Evolutionary conservation across 176 grass and related monocot species (phyloP).

Genomic region (Juncus effusus): DNA sequence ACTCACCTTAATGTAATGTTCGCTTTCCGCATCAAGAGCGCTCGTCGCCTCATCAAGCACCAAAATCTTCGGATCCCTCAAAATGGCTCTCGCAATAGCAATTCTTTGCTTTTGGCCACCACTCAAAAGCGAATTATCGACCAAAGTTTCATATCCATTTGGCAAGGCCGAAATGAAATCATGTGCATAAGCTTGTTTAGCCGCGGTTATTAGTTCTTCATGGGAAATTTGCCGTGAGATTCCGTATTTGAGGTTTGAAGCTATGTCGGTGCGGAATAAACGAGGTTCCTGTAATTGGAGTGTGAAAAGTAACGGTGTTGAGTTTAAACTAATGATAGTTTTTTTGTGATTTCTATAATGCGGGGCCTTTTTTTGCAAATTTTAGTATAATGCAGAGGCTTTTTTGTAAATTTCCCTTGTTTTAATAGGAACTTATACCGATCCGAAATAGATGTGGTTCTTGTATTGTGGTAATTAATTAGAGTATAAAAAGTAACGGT

Average conservation of each 20-base stretch:
- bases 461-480: slow-evolving; percentile 10
- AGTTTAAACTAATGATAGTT: slow-evolving; percentile 14
- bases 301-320: neutral
- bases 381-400: no score
- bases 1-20: slow-evolving; percentile 88
- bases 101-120: slow-evolving; percentile 96
- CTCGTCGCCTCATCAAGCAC: slow-evolving; percentile 95
- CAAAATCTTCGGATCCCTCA: slow-evolving; percentile 80
- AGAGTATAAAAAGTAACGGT: neutral
- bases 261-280: slow-evolving; percentile 82
- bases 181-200: slow-evolving; percentile 88
- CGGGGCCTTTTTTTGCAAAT: neutral
- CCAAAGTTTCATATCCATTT: slow-evolving; percentile 67
- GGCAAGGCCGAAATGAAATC: slow-evolving; percentile 78
- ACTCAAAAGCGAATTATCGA: slow-evolving; percentile 84
- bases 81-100: slow-evolving; percentile 94
- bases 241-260: slow-evolving; percentile 87
- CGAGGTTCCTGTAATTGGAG: slow-evolving; percentile 69
- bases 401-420: no score
- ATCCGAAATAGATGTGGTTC: no score
- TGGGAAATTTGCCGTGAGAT: slow-evolving; percentile 71
- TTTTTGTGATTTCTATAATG: neutral
- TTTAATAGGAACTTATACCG: slow-evolving; percentile 6
- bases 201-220: slow-evolving; percentile 79
- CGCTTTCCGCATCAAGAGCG: slow-evolving; percentile 89